phyloP scores from a whole-genome alignment of 2,329 filamentous ascomycete genomes.

The Fusarium albidum region DNA sequence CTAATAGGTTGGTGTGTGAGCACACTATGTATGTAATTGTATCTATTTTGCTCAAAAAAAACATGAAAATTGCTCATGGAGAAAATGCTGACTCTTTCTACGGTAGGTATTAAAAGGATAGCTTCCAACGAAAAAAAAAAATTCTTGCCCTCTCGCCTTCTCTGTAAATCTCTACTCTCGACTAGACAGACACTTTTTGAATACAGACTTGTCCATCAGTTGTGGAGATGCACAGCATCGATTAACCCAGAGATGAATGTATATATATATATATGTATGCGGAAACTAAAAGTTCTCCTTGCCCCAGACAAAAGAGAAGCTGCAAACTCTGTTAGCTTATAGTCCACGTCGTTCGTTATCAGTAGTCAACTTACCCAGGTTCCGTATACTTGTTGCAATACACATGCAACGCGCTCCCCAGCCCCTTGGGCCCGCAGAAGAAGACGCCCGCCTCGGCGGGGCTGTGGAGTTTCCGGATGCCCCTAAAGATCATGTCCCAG shows the following conservation, averaged over 20 bases:
- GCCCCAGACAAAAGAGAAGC: constrained; percentile 73
- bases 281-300: constrained; percentile 65
- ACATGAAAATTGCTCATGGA: too few species aligned
- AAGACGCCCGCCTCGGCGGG: constrained; percentile 80
- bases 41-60: too few species aligned
- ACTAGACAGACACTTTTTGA: too few species aligned
- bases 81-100: too few species aligned
- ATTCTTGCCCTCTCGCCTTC: too few species aligned
- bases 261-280: neutral
- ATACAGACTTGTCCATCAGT: constrained; percentile 20
- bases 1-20: too few species aligned
- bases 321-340: constrained; percentile 44
- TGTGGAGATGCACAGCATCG: too few species aligned
- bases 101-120: too few species aligned
- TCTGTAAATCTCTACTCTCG: too few species aligned
- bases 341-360: too few species aligned
- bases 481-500: constrained; percentile 90
- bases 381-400: constrained; percentile 91
- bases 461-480: constrained; percentile 79
- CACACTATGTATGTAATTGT: too few species aligned
- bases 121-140: too few species aligned
- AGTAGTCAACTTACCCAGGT: constrained; percentile 66
- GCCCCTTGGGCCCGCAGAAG: constrained; percentile 84
- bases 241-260: neutral
- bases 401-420: constrained; percentile 79